These are phyloP conservation scores for Neoboletus subvelutipes DNA, from an alignment of 768 basidiomycete genomes.

Conservation along the genomic window DNA sequence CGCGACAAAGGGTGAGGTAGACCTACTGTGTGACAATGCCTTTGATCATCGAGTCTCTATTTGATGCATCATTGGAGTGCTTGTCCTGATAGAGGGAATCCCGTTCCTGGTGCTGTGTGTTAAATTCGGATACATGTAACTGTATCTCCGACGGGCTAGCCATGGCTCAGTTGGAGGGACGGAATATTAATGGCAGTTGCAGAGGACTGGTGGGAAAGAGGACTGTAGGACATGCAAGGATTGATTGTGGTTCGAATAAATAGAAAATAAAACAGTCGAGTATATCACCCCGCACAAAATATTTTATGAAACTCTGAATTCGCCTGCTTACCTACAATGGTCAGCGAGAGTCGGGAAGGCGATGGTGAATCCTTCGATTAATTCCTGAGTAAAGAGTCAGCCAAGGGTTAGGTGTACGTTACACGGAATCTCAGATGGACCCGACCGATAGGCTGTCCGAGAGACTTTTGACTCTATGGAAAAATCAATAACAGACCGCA, in stretches of 20 bases:
- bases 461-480: background rate
- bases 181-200: constrained; percentile 22
- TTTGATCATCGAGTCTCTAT: constrained; percentile 18
- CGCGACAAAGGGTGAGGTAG: background rate
- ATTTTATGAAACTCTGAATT: background rate
- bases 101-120: background rate
- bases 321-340: background rate
- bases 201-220: background rate
- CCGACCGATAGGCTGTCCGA: background rate
- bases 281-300: background rate
- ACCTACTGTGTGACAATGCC: constrained; percentile 14
- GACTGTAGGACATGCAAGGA: background rate
- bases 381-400: background rate
- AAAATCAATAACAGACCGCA: too few relatives aligned
- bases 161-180: background rate
- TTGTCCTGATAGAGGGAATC: background rate
- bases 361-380: background rate
- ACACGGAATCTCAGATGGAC: background rate
- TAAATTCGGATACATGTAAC: background rate
- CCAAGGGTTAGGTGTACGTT: background rate
- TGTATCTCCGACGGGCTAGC: background rate
- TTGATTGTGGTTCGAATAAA: background rate
- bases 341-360: too few relatives aligned
- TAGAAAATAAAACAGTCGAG: background rate
- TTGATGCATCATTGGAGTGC: background rate